phyloP scores from a whole-genome alignment of 371 early-diverging fungal genomes.

The Gilbertella persicaria region DNA sequence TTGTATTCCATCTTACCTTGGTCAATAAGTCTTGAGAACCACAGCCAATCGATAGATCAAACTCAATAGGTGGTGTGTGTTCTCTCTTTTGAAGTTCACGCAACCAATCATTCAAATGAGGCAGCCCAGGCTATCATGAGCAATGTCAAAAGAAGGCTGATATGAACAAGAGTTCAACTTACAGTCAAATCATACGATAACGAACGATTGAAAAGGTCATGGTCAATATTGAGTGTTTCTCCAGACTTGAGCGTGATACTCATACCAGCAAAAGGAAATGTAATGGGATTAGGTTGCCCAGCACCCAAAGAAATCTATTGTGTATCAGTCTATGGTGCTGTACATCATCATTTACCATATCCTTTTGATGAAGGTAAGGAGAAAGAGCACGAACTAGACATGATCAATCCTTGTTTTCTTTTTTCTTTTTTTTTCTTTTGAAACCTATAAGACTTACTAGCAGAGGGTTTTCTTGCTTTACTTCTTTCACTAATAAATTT shows the following conservation, averaged over 20 bases:
- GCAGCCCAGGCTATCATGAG: conserved; percentile 58
- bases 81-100: conserved; percentile 60
- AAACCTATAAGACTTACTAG: neutral
- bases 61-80: conserved; percentile 61
- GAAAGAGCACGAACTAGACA: conserved; percentile 33
- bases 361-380: conserved; percentile 38
- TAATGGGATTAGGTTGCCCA: conserved; percentile 72
- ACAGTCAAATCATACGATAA: conserved; percentile 64
- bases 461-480: conserved; percentile 9
- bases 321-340: neutral
- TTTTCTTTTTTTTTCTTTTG: neutral
- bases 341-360: conserved; percentile 34
- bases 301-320: conserved; percentile 65
- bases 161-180: conserved; percentile 8
- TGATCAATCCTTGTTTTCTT: neutral
- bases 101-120: conserved; percentile 65
- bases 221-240: conserved; percentile 51
- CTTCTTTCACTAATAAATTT: conserved; percentile 4
- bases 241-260: conserved; percentile 63
- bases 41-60: conserved; percentile 70
- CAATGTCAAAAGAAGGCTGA: neutral
- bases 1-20: conserved; percentile 40
- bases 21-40: conserved; percentile 80
- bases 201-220: conserved; percentile 39
- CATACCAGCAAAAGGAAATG: conserved; percentile 75